Conservation (phyloP, 2,329 filamentous ascomycete genomes). For the Phialophora chinensis region DNA sequence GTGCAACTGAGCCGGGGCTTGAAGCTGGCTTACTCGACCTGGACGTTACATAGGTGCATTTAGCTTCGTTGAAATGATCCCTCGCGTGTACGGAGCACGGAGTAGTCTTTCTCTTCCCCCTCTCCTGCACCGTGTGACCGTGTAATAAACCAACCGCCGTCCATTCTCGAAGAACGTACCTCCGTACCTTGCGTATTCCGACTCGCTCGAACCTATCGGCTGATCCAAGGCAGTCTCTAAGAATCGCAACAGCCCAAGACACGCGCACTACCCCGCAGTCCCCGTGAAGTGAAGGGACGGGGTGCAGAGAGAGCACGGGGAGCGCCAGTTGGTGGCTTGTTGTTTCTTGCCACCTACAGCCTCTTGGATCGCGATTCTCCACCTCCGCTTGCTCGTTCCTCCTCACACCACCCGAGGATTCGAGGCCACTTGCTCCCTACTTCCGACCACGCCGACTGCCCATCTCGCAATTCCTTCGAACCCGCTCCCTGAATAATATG, state of each 20-base stretch:
- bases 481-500: conserved; percentile 19
- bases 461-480: conserved; percentile 11
- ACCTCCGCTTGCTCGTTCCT: conserved; percentile 9
- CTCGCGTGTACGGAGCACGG: not conserved
- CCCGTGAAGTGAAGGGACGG: not conserved
- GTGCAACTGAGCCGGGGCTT: not conserved
- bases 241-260: not conserved
- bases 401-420: conserved; percentile 3
- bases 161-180: not conserved
- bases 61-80: not conserved
- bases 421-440: conserved; percentile 12
- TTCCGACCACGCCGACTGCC: conserved; percentile 20
- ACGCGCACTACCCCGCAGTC: conserved; percentile 4
- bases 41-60: not conserved
- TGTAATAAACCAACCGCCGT: not conserved
- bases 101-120: not conserved
- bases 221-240: not conserved
- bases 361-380: conserved; percentile 8
- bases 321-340: not conserved
- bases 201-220: not conserved
- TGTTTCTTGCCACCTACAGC: not conserved
- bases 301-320: not conserved
- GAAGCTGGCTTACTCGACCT: not conserved
- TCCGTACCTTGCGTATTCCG: not conserved
- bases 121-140: not conserved